Base-by-base conservation (phyloP, 1,284 basidiomycete genomes). In the Ganoderma lucidum region DNA sequence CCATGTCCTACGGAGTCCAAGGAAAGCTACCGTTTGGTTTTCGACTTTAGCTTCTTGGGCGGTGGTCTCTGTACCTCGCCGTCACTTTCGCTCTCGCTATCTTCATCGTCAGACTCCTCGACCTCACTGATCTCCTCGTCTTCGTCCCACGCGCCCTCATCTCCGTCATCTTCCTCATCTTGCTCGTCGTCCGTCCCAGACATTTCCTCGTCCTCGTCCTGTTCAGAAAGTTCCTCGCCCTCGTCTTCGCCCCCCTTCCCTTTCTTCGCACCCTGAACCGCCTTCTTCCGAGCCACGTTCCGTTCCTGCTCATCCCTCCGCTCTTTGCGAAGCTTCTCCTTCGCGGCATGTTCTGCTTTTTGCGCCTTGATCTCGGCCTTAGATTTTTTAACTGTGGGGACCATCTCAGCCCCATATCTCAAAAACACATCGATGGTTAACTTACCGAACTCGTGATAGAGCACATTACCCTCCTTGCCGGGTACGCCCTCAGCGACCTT, bases 401-500 rank as follows among this genome's bases (percentile, higher is more conserved):
- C 59, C 62, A n/a, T 23, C 73, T 66, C 15, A 67, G 67, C 23
- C 23, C 23, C 63, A 30, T 19, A 17, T 32, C 28, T 39, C n/a
- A n/a, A 23, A 39, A 17, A 35, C 14, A 51, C 23, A 56, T 15
- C 41, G 56, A 44, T 59, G 56, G 1, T 2, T 12, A 12, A 84
- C 91, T 75, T 73, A 95, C 96, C 92, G 75, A 96, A 93, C 81
- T 95, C 92, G 80, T 98, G 97, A 83, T 93, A 97, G 58, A 98
- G 91, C 1, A 98, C 95, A 73, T 88, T 87, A 2, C 96, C 94
- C 78, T 96, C 94, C 78, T 89, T 93, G 10, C 96, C 96, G 3
- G 96, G 95, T 9, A 95, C 84, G n/a, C 97, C 96, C 80, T 98
- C 97, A 23, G 92, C 90, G 71, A 99, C 95, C 85, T 99, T 99